A percentile compares a stretch with the other conserved stretches of the same genome.
These are phyloP conservation scores for Talaromyces sp. DNA, from an alignment of 2,329 filamentous ascomycete species.

Conservation along the genomic window DNA sequence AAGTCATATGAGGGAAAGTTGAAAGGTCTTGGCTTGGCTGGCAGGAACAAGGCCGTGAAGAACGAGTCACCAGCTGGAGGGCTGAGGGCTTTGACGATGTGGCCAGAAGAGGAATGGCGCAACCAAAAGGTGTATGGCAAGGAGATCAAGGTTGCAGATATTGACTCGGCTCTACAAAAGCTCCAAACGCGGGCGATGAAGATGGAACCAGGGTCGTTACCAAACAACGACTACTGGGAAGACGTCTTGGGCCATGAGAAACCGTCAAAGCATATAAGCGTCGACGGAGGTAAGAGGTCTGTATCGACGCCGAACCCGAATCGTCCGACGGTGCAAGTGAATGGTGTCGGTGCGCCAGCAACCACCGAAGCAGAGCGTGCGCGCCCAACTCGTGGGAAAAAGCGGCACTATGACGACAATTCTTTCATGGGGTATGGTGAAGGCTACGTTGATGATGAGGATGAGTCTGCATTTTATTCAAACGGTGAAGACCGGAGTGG, in stretches of 20 bases:
- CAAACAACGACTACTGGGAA: slow-evolving; percentile 47
- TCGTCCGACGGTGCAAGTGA: slow-evolving; percentile 23
- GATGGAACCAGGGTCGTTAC: slow-evolving; percentile 42
- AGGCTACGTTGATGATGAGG: slow-evolving; percentile 47
- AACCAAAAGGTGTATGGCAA: slow-evolving; percentile 46
- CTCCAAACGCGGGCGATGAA: slow-evolving; percentile 43
- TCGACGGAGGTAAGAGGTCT: slow-evolving; percentile 29
- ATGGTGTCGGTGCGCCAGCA: slow-evolving; percentile 19
- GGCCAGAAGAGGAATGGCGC: slow-evolving; percentile 49
- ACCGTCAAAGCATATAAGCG: slow-evolving; percentile 29
- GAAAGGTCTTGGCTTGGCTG: slow-evolving; percentile 43
- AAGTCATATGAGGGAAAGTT: slow-evolving; percentile 51
- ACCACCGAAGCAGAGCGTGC: slow-evolving; percentile 29
- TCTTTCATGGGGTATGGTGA: slow-evolving; percentile 50
- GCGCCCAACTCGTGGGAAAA: slow-evolving; percentile 43
- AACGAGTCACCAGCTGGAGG: slow-evolving; percentile 37
- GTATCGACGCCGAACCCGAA: slow-evolving; percentile 19
- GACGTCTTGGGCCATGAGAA: slow-evolving; percentile 47
- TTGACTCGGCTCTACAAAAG: slow-evolving; percentile 38
- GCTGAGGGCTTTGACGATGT: slow-evolving; percentile 40
- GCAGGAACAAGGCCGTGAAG: slow-evolving; percentile 46
- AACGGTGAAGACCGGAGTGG: slow-evolving; percentile 36
- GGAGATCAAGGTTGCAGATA: slow-evolving; percentile 40
- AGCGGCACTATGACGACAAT: slow-evolving; percentile 48
- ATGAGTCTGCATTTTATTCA: slow-evolving; percentile 40